Percentiles rank a stretch among this genome's conserved stretches.
Evolutionary conservation across 768 basidiomycete species (phyloP).

Genomic region (Paxillus ammoniavirescens): DNA sequence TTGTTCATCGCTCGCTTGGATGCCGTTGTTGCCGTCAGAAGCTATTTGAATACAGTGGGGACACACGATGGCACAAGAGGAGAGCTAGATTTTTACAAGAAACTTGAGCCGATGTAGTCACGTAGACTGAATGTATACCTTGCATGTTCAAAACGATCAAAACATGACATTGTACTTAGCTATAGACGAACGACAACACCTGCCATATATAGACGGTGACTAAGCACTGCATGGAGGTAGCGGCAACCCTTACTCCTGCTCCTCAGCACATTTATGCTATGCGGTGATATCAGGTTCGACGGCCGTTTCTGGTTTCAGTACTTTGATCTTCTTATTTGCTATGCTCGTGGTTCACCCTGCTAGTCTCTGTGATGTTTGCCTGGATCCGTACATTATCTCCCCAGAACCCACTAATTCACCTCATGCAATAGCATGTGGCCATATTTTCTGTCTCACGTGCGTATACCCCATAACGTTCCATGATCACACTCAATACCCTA

Average conservation of each 20-base stretch:
- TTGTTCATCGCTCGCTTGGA: constrained; percentile 33
- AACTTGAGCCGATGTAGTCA: background rate
- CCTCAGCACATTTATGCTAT: constrained; percentile 32
- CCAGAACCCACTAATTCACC: constrained; percentile 51
- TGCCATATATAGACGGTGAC: constrained; percentile 22
- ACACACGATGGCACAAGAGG: background rate
- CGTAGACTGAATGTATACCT: background rate
- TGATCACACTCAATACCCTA: constrained; percentile 12
- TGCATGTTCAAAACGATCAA: background rate
- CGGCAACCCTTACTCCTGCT: constrained; percentile 20
- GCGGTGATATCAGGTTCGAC: constrained; percentile 30
- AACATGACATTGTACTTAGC: background rate
- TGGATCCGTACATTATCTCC: constrained; percentile 57
- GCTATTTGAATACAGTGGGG: background rate
- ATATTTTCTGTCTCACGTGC: constrained; percentile 70
- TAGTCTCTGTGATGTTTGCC: constrained; percentile 75
- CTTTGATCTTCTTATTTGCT: constrained; percentile 25
- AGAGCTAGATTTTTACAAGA: background rate
- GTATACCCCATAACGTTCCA: constrained; percentile 28
- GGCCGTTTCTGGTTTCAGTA: constrained; percentile 25
- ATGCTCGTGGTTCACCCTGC: constrained; percentile 68
- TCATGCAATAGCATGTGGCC: constrained; percentile 74
- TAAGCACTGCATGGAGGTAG: constrained; percentile 13
- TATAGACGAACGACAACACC: constrained; percentile 14
- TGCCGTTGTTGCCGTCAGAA: constrained; percentile 12